Conservation (phyloP, 73 alveolate species). For the Tetrahymena elliotti region DNA sequence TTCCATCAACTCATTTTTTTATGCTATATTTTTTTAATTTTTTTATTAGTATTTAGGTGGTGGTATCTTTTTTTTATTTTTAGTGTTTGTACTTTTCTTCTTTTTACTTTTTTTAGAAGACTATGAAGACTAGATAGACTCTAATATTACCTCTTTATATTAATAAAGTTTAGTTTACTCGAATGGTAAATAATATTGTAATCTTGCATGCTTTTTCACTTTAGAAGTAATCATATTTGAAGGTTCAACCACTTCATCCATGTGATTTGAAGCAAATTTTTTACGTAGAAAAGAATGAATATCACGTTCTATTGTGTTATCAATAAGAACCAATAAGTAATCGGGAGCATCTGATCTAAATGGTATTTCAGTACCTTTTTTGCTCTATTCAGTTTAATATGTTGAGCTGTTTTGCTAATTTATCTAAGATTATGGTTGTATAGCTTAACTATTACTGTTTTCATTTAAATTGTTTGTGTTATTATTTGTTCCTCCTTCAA, state of each 20-base stretch:
- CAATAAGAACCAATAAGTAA: neutral
- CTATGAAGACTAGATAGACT: neutral
- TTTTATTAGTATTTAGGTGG: neutral
- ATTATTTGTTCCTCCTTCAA: neutral
- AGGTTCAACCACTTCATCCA: neutral
- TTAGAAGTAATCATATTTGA: neutral
- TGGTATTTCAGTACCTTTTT: neutral
- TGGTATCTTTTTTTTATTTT: neutral
- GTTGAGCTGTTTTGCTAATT: neutral
- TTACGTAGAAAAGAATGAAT: neutral
- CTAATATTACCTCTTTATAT: neutral
- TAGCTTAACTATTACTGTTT: neutral
- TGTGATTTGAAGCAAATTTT: neutral
- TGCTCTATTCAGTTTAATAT: neutral
- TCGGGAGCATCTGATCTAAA: neutral
- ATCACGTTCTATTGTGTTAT: neutral
- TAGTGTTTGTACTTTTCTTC: neutral
- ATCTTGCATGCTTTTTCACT: neutral
- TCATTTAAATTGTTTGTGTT: neutral
- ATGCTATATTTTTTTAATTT: neutral
- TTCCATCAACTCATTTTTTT: neutral
- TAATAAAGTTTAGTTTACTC: neutral
- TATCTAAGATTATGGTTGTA: neutral
- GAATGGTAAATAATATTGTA: neutral
- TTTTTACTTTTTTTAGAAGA: neutral